Conservation (phyloP, 805 yeast species). For the Lipomyces lipofer region DNA sequence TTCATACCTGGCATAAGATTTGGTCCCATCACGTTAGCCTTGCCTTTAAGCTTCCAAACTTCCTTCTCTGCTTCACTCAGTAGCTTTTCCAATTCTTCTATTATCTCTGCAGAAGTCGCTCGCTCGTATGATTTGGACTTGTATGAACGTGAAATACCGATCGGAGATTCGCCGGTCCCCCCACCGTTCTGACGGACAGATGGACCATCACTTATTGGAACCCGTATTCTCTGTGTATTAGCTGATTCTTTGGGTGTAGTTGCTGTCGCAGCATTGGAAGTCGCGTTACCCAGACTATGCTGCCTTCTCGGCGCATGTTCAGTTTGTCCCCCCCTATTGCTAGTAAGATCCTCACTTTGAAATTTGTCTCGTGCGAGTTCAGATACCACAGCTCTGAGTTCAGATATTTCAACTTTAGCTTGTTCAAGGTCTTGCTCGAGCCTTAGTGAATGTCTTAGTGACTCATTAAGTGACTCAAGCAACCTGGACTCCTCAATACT, state of each 20-base stretch:
- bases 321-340: no score
- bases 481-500: not conserved
- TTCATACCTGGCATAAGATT: conserved; percentile 25
- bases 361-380: no score
- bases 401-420: conserved; percentile 19
- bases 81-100: conserved; percentile 18
- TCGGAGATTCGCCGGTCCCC: not conserved
- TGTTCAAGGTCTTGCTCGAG: conserved; percentile 19
- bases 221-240: no score
- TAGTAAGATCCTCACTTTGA: no score
- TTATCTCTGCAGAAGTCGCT: not conserved
- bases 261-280: no score
- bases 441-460: conserved; percentile 14
- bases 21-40: conserved; percentile 22
- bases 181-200: not conserved
- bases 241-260: no score
- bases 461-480: conserved; percentile 5
- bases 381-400: conserved; percentile 4
- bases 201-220: not conserved
- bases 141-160: not conserved
- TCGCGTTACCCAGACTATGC: no score
- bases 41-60: conserved; percentile 13
- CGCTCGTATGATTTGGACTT: not conserved
- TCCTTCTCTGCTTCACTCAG: conserved; percentile 15
- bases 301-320: no score